Conservation (phyloP, 148 eudicot genomes). For the Silene latifolia region DNA sequence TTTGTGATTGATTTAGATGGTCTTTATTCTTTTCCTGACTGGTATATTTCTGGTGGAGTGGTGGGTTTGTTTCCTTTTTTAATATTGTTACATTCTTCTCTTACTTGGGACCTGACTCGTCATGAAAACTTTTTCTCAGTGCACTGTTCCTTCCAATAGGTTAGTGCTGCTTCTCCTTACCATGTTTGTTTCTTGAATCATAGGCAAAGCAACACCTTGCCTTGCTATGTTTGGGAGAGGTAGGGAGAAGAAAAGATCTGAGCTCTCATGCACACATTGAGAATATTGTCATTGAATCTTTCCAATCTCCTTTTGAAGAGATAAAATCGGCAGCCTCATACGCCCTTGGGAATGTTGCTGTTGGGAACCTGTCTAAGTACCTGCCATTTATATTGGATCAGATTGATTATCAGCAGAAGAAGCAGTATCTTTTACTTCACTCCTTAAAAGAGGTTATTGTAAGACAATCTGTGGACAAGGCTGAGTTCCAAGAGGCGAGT, state of each 20-base stretch:
- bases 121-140: background rate
- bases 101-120: background rate
- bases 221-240: slow-evolving; percentile 93
- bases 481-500: slow-evolving; percentile 93
- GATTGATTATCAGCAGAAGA: slow-evolving; percentile 97
- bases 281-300: slow-evolving; percentile 90
- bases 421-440: slow-evolving; percentile 90
- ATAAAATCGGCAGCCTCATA: slow-evolving; percentile 94
- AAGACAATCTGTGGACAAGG: slow-evolving; percentile 93
- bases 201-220: slow-evolving; percentile 97
- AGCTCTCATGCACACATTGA: slow-evolving; percentile 91
- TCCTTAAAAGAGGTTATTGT: slow-evolving; percentile 99
- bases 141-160: background rate
- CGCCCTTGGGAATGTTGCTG: slow-evolving; percentile 92
- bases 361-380: slow-evolving; percentile 85
- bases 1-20: background rate
- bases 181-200: slow-evolving; percentile 12
- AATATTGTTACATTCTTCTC: background rate
- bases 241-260: slow-evolving; percentile 91
- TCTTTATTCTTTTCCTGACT: background rate
- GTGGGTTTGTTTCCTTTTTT: background rate
- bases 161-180: slow-evolving; percentile 8
- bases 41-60: background rate
- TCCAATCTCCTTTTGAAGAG: slow-evolving; percentile 96
- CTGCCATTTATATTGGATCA: slow-evolving; percentile 92